These are phyloP conservation scores for Cairneyella variabilis DNA, from an alignment of 495 filamentous ascomycete species.

Conservation along the genomic window DNA sequence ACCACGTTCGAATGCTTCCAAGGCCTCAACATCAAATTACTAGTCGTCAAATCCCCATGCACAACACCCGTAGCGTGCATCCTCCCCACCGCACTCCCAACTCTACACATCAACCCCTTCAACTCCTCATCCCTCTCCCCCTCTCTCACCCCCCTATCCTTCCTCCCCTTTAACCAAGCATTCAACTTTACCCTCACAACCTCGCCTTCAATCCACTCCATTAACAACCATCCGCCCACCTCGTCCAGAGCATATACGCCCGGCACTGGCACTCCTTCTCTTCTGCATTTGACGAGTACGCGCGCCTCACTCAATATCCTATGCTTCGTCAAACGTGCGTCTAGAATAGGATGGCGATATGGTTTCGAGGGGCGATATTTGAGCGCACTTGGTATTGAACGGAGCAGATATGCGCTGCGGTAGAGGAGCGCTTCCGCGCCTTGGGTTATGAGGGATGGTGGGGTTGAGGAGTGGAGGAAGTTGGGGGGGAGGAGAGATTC, in stretches of 20 bases:
- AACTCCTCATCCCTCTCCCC: slow-evolving; percentile 34
- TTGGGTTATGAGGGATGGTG: slow-evolving; percentile 69
- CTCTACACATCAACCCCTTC: slow-evolving; percentile 59
- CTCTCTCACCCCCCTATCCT: slow-evolving; percentile 10
- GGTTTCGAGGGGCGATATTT: slow-evolving; percentile 92
- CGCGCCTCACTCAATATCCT: slow-evolving; percentile 85
- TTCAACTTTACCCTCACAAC: slow-evolving; percentile 66
- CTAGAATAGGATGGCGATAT: slow-evolving; percentile 89
- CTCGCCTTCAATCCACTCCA: slow-evolving; percentile 85
- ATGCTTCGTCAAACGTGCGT: slow-evolving; percentile 79
- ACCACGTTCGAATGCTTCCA: background rate
- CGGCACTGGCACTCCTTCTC: slow-evolving; percentile 76
- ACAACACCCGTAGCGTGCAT: slow-evolving; percentile 81
- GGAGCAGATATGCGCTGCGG: slow-evolving; percentile 73
- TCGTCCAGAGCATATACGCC: slow-evolving; percentile 72
- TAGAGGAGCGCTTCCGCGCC: slow-evolving; percentile 95
- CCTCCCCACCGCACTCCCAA: slow-evolving; percentile 71
- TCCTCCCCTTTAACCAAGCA: slow-evolving; percentile 46
- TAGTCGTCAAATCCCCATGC: slow-evolving; percentile 96
- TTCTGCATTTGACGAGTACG: slow-evolving; percentile 66
- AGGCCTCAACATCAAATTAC: slow-evolving; percentile 84
- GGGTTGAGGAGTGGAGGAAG: slow-evolving; percentile 28
- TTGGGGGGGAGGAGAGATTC: background rate
- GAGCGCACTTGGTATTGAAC: slow-evolving; percentile 67
- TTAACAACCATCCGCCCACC: slow-evolving; percentile 80